A percentile compares a stretch with the other conserved stretches of the same genome.
Conservation (phyloP, 2,329 filamentous ascomycete species). For the Sporothrix euskadiensis region DNA sequence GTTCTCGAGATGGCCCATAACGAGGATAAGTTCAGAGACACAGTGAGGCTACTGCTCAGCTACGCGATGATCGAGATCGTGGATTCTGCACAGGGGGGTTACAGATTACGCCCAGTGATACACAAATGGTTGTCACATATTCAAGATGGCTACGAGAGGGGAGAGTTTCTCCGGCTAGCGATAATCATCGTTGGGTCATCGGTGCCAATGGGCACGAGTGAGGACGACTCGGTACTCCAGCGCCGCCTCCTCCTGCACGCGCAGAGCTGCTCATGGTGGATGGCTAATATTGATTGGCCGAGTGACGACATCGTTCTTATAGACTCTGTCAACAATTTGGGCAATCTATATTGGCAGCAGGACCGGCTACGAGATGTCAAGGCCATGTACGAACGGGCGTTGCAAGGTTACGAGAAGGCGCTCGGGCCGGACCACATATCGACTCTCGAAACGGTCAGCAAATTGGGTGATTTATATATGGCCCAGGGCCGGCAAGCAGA, state of each 20-base stretch:
- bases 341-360: not conserved
- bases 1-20: not conserved
- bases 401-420: not conserved
- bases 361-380: not conserved
- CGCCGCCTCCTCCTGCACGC: not conserved
- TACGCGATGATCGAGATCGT: slow-evolving; percentile 19
- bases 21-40: not conserved
- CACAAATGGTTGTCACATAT: slow-evolving; percentile 15
- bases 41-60: not conserved
- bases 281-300: not conserved
- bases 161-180: not conserved
- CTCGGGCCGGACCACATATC: not conserved
- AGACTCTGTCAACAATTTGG: not conserved
- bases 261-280: not conserved
- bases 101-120: slow-evolving; percentile 6
- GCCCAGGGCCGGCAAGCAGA: not conserved
- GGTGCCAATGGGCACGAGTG: not conserved
- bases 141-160: not conserved
- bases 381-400: not conserved
- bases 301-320: not conserved
- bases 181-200: not conserved
- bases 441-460: not conserved
- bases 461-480: not conserved
- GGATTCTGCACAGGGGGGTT: not conserved
- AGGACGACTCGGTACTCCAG: not conserved